Evolutionary conservation across 495 filamentous ascomycete species (phyloP), one percentile per base, ranked within the genome.

Genomic region (Rhizodiscina lignyota): DNA sequence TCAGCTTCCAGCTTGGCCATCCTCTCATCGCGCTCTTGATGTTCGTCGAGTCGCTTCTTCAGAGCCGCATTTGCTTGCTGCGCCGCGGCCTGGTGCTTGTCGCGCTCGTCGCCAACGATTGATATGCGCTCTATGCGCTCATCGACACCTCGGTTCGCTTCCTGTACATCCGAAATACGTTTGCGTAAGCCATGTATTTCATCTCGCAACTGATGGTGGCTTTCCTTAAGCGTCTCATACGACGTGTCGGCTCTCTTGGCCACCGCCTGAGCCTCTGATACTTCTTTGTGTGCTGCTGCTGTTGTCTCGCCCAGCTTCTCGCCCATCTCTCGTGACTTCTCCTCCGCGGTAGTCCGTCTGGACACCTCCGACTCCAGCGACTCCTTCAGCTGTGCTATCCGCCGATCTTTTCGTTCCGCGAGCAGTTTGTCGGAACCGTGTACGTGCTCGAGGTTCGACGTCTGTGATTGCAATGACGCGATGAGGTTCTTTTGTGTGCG

Each of bases 401-500:
- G 42, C 6, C 49, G 42, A 15, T 52, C 49, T 18, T 45, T 30
- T 15, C 49, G 19, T 6, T 19, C 18, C 13, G 50, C 18, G 5
- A 47, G 19, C 3, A 30, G 21, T 12, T 30, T 34, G 39, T 52
- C 47, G 21, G 40, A 32, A 28, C 31, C 34, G 5, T 41, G 59
- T 44, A 73, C 60, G n/a, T 66, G 61, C 31, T 36, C 45, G 45
- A 71, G 58, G 39, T 72, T 70, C 33, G 82, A 72, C 35, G 83
- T 73, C 53, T 80, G 80, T 36, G 72, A 72, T 51, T 80, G 74
- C 31, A 84, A 64, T 22, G 79, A 63, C 38, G 79, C 80, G 26
- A 80, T 75, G 23, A 70, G 69, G 32, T 78, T 70, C 38, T 74
- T 71, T 10, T 74, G 70, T 36, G 86, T 83, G 36, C 87, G 79